Conservation (phyloP, 2,329 filamentous ascomycete species). For the Epichloe elymi region DNA sequence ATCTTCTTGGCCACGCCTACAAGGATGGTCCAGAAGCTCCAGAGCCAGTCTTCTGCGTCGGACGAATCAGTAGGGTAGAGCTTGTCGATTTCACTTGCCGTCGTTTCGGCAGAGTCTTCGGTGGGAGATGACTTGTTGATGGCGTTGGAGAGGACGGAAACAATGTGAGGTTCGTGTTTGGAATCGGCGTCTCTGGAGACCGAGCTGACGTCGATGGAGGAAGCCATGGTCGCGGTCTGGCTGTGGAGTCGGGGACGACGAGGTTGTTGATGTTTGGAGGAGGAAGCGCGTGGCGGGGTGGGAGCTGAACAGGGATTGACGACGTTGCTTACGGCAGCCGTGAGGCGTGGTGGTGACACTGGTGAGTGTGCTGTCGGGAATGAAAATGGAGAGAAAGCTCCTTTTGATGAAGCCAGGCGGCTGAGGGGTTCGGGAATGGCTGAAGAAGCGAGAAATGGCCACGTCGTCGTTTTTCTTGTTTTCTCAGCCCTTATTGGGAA, state of each 20-base stretch:
- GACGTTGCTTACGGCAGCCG: neutral
- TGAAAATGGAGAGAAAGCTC: neutral
- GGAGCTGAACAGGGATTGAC: neutral
- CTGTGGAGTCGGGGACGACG: neutral
- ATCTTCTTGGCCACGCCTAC: slow-evolving; percentile 13
- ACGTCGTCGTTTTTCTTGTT: neutral
- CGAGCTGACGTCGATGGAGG: slow-evolving; percentile 2
- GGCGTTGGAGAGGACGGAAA: slow-evolving; percentile 13
- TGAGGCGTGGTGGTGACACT: neutral
- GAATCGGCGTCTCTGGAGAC: slow-evolving; percentile 1
- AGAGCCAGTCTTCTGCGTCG: slow-evolving; percentile 16
- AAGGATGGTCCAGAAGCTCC: slow-evolving; percentile 17
- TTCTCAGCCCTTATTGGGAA: neutral
- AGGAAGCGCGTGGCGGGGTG: neutral
- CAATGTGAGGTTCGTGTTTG: slow-evolving; percentile 10
- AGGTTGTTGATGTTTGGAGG: neutral
- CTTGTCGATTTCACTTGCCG: slow-evolving; percentile 14
- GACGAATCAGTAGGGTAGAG: slow-evolving; percentile 10
- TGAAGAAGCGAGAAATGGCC: neutral
- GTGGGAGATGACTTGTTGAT: slow-evolving; percentile 10
- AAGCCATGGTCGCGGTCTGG: slow-evolving; percentile 1
- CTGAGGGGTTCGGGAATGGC: too few species aligned
- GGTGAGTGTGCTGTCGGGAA: too few species aligned
- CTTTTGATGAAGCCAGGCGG: too few species aligned
- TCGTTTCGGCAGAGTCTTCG: slow-evolving; percentile 8